A percentile compares a stretch with the other conserved stretches of the same genome.
These are phyloP conservation scores for Melaleuca alternifolia DNA, from an alignment of 345 rosid species.

Conservation along the genomic window DNA sequence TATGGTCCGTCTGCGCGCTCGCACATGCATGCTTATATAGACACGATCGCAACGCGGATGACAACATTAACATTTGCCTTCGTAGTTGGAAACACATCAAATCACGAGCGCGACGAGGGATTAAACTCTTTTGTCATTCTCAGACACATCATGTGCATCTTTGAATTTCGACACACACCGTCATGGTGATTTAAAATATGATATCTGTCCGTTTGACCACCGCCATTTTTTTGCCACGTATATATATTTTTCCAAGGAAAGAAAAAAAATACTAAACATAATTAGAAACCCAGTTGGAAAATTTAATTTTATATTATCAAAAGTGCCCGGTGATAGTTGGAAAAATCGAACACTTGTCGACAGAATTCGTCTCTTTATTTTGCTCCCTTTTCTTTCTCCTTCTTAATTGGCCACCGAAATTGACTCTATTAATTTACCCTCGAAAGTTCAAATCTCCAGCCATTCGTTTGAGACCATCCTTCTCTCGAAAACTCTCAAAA, in stretches of 20 bases:
- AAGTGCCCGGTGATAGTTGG: not conserved
- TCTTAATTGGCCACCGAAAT: not conserved
- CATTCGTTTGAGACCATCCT: not conserved
- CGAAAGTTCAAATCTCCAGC: not conserved
- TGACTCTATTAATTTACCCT: not conserved
- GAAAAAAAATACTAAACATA: accelerated
- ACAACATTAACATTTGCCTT: too few species aligned
- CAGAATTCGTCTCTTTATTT: not conserved
- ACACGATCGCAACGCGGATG: too few species aligned
- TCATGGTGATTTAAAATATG: not conserved
- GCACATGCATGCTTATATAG: too few species aligned
- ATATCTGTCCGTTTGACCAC: not conserved
- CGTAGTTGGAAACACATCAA: too few species aligned
- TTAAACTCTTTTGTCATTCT: too few species aligned
- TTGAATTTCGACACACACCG: not conserved
- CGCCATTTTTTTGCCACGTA: not conserved
- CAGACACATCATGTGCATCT: too few species aligned
- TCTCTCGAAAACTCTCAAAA: not conserved
- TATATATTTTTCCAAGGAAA: not conserved
- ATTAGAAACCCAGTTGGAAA: not conserved
- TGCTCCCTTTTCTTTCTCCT: too few species aligned
- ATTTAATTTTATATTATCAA: not conserved
- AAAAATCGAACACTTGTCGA: not conserved
- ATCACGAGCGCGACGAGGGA: too few species aligned
- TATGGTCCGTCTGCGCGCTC: too few species aligned